phyloP scores from a whole-genome alignment of 2,329 filamentous ascomycete species.

The Neophaeococcomyces aloes region DNA sequence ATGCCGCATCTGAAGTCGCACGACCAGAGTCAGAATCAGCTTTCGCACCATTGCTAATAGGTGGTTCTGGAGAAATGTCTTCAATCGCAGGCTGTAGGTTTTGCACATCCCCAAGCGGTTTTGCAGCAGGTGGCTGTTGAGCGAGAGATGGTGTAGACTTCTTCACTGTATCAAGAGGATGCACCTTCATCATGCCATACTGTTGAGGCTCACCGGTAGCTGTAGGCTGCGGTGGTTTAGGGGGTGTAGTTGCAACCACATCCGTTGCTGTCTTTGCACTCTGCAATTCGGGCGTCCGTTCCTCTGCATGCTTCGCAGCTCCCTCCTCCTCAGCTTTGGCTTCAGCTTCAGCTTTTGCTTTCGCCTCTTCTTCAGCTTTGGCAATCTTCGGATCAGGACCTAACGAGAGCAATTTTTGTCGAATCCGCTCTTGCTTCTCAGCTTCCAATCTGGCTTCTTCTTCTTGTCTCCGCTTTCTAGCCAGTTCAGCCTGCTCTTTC shows the following conservation, averaged over 20 bases:
- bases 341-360: conserved; percentile 11
- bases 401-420: conserved; percentile 45
- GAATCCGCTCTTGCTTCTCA: conserved; percentile 47
- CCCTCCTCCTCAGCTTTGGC: conserved; percentile 12
- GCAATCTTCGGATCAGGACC: conserved; percentile 34
- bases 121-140: conserved; percentile 29
- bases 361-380: conserved; percentile 11
- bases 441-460: conserved; percentile 48
- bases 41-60: conserved; percentile 24
- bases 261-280: conserved; percentile 17
- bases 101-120: conserved; percentile 16
- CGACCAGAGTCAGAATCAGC: neutral
- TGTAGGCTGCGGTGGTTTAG: conserved; percentile 49
- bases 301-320: conserved; percentile 3
- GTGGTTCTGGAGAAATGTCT: conserved; percentile 13
- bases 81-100: conserved; percentile 1
- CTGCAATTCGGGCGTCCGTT: neutral
- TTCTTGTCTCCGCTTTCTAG: conserved; percentile 43
- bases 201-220: conserved; percentile 48
- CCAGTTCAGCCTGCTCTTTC: conserved; percentile 48
- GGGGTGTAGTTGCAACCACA: conserved; percentile 40
- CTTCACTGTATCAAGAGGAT: conserved; percentile 45
- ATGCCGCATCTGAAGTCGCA: neutral
- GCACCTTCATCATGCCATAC: conserved; percentile 53
- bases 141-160: conserved; percentile 27